Evolutionary conservation across 495 filamentous ascomycete genomes (phyloP).

Genomic region (Clavariopsis aquatica): DNA sequence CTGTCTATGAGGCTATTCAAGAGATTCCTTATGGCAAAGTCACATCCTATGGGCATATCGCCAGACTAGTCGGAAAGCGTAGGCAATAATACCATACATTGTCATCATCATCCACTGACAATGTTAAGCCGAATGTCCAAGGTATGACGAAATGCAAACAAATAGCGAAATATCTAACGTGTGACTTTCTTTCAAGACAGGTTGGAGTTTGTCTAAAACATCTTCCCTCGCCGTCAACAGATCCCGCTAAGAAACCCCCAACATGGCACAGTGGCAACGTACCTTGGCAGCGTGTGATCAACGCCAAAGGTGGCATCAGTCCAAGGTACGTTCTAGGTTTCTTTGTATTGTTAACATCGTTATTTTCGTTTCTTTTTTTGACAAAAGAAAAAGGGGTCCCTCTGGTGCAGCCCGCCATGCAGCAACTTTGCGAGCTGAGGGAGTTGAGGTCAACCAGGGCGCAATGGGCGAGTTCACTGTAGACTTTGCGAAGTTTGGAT

Average conservation of each 20-base stretch:
- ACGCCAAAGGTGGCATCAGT: constrained; percentile 80
- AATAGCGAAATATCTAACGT: constrained; percentile 3
- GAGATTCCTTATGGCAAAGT: constrained; percentile 81
- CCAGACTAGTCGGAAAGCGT: constrained; percentile 77
- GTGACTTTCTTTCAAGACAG: constrained; percentile 54
- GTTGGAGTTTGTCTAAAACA: constrained; percentile 88
- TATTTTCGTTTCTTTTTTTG: constrained; percentile 7
- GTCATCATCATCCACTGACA: not conserved
- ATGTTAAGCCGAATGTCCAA: constrained; percentile 46
- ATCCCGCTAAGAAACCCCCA: constrained; percentile 39
- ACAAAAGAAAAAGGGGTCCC: constrained; percentile 39
- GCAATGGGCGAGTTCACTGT: constrained; percentile 44
- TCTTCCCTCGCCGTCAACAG: constrained; percentile 57
- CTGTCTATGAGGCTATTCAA: constrained; percentile 80
- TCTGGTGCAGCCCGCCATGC: constrained; percentile 44
- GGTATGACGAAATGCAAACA: constrained; percentile 33
- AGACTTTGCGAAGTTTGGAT: constrained; percentile 43
- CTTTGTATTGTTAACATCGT: constrained; percentile 7
- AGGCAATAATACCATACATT: constrained; percentile 44
- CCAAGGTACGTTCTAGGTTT: constrained; percentile 60
- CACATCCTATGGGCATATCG: constrained; percentile 89
- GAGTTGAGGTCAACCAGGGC: constrained; percentile 43
- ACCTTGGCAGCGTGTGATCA: constrained; percentile 93
- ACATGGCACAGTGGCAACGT: constrained; percentile 73
- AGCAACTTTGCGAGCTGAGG: constrained; percentile 41